Conservation (phyloP, 2,329 filamentous ascomycete species). For the Clarireedia homoeocarpa region DNA sequence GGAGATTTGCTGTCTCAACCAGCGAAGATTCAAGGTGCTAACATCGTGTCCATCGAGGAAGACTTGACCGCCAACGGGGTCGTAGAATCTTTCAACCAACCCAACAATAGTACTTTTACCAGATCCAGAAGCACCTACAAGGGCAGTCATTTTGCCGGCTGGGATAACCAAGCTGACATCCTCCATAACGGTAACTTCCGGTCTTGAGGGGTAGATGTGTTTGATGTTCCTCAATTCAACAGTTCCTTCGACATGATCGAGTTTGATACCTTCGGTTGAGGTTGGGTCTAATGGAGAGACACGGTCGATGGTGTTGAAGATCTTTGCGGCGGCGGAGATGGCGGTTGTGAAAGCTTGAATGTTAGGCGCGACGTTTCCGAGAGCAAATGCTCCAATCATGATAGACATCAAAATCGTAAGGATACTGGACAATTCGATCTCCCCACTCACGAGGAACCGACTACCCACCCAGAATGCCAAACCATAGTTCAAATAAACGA, state of each 20-base stretch:
- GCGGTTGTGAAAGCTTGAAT: constrained; percentile 78
- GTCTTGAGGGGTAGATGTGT: constrained; percentile 90
- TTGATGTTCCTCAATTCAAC: constrained; percentile 78
- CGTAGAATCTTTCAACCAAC: constrained; percentile 88
- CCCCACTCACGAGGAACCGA: constrained; percentile 59
- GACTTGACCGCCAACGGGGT: constrained; percentile 73
- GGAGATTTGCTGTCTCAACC: constrained; percentile 87
- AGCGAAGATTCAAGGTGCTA: constrained; percentile 72
- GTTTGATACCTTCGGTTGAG: constrained; percentile 59
- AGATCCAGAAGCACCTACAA: constrained; percentile 89
- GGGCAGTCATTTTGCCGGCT: constrained; percentile 83
- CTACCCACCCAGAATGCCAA: constrained; percentile 86
- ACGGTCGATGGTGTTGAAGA: constrained; percentile 89
- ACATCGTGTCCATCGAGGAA: constrained; percentile 79
- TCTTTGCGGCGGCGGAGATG: constrained; percentile 79
- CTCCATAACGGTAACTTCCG: constrained; percentile 83
- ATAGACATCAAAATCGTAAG: constrained; percentile 83
- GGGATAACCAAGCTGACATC: constrained; percentile 73
- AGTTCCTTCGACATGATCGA: constrained; percentile 65
- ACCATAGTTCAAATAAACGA: constrained; percentile 82
- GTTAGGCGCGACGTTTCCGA: constrained; percentile 83
- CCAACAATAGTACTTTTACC: constrained; percentile 95
- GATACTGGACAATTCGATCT: constrained; percentile 60
- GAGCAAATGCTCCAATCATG: constrained; percentile 86
- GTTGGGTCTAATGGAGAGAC: constrained; percentile 75